These are phyloP conservation scores for Pseudomassariella vexata DNA, from an alignment of 2,329 filamentous ascomycete species.

Conservation along the genomic window DNA sequence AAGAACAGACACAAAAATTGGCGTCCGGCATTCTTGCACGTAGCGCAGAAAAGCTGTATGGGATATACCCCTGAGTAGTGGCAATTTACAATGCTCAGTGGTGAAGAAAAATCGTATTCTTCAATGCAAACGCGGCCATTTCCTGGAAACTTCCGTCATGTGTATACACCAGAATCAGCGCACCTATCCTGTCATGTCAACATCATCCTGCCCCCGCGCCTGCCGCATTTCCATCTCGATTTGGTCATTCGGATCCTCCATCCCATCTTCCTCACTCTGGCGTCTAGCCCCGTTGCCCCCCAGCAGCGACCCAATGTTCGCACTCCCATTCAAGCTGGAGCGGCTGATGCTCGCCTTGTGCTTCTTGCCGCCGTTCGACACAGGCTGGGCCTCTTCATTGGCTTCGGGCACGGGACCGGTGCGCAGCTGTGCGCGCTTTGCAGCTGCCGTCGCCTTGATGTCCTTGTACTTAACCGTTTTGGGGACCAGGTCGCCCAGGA, in stretches of 20 bases:
- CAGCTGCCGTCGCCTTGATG: conserved; percentile 59
- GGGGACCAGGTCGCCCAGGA: conserved; percentile 85
- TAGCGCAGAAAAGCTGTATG: too few relatives aligned
- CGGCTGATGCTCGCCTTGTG: conserved; percentile 24
- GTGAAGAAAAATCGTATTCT: too few relatives aligned
- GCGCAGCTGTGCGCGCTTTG: conserved; percentile 42
- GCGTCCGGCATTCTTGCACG: too few relatives aligned
- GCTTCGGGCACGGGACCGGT: conserved; percentile 28
- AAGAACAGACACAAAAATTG: conserved; percentile 40
- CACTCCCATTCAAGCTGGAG: conserved; percentile 16
- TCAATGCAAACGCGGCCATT: too few relatives aligned
- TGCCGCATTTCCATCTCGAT: conserved; percentile 50
- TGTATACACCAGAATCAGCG: background rate
- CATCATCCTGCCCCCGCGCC: conserved; percentile 41
- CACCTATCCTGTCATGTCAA: conserved; percentile 53
- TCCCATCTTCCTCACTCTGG: conserved; percentile 18
- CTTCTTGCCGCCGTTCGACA: conserved; percentile 31
- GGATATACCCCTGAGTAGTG: too few relatives aligned
- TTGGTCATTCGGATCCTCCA: conserved; percentile 44
- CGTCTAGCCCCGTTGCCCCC: conserved; percentile 21
- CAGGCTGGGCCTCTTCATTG: conserved; percentile 14
- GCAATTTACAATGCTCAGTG: too few relatives aligned
- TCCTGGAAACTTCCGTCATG: too few relatives aligned
- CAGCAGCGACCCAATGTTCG: conserved; percentile 17
- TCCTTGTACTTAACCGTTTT: conserved; percentile 77